Conservation (phyloP, 768 basidiomycete species). For the Panaeolus papilionaceus region DNA sequence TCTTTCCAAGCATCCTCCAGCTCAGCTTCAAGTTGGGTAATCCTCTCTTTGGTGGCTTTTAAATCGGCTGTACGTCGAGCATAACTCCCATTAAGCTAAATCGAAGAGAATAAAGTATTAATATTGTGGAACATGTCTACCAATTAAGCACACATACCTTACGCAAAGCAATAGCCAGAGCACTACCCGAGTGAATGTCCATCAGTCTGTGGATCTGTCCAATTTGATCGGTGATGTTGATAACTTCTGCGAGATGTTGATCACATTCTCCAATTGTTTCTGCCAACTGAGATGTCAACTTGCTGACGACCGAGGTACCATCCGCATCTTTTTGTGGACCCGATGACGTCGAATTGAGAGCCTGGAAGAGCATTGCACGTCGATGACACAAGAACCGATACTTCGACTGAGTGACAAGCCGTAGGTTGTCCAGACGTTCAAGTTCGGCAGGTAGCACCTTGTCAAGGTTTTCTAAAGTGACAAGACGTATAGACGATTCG, state of each 20-base stretch:
- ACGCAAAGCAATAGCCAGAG: conserved; percentile 76
- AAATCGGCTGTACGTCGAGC: conserved; percentile 69
- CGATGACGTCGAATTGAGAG: conserved; percentile 59
- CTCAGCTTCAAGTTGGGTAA: conserved; percentile 67
- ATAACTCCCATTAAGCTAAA: conserved; percentile 70
- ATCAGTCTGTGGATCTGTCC: conserved; percentile 64
- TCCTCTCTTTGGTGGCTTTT: conserved; percentile 48
- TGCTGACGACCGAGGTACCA: conserved; percentile 46
- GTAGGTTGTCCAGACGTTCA: conserved; percentile 59
- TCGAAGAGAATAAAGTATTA: conserved; percentile 24
- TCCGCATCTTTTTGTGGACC: conserved; percentile 41
- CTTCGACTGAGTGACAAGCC: conserved; percentile 61
- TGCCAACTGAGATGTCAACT: conserved; percentile 62
- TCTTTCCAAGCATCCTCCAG: conserved; percentile 84
- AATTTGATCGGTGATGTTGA: conserved; percentile 66
- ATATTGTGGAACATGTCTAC: conserved; percentile 15
- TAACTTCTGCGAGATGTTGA: conserved; percentile 58
- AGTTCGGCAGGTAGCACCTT: conserved; percentile 62
- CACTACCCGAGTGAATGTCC: conserved; percentile 76
- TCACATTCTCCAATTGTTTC: conserved; percentile 66
- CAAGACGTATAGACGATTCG: conserved; percentile 74
- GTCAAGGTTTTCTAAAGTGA: conserved; percentile 68
- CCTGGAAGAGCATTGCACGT: conserved; percentile 74
- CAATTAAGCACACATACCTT: conserved; percentile 49
- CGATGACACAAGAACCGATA: conserved; percentile 73